Base-by-base conservation (phyloP, 768 basidiomycete species). In the Cystobasidium onofrii region DNA sequence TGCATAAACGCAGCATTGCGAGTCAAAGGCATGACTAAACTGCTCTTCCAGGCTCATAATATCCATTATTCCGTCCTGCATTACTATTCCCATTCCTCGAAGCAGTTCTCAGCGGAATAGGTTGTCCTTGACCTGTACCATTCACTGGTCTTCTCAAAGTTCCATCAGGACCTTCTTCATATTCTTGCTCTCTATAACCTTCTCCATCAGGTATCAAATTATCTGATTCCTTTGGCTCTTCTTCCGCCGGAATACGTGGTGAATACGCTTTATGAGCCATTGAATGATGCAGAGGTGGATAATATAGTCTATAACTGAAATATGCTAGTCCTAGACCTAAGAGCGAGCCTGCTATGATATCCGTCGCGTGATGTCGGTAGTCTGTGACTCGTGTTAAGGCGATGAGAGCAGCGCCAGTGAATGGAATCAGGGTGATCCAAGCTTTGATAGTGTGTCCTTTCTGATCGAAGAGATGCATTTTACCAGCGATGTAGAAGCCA, bases 401-500 rank as follows among this genome's bases (percentile, higher is more conserved):
- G 43, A 84, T 81, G 76, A 82, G 78, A 0, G 80, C 83, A 1
- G 92, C 93, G 10, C 85, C 92, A 36, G 87, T 81, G 57, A 95
- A 85, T 1, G 95, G 96, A 0, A 86, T 80, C 0, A 93, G 77
- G 0, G 89, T 84, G 50, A 94, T 80, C 94, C 94, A 99, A 17
- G 90, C 88, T 80, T 92, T 93, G 27, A 85, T 82, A 86, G 88
- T 73, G 36, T 70, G 65, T 27, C 79, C 73, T 55, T 78, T 79
- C 77, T 80, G 64, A 80, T 96, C 92, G 75, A 92, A 95, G 4
- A 98, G 82, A 78, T 94, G 93, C 77, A 95, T 82, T 81, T 98
- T 97, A 1, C 94, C 96, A 13, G 91, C 90, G 6, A 94, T 82
- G 80, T 96, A 98, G 76, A 90, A 88, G 0, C 89, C 84, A 46